phyloP scores from a whole-genome alignment of 352 stramenopile genomes.

The Phytophthora quininea region DNA sequence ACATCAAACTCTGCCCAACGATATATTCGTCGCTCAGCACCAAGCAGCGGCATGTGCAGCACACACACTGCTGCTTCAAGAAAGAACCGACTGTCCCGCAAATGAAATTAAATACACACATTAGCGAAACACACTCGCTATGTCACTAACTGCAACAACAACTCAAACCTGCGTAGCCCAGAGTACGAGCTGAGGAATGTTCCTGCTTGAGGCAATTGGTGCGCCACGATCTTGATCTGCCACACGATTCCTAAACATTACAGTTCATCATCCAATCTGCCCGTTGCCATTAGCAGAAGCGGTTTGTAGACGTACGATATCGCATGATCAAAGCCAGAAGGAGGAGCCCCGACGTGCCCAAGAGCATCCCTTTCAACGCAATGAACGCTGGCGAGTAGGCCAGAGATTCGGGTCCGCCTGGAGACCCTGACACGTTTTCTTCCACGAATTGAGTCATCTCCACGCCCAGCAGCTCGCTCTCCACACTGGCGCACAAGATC shows the following conservation, averaged over 20 bases:
- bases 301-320: slow-evolving; percentile 43
- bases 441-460: slow-evolving; percentile 30
- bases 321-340: slow-evolving; percentile 43
- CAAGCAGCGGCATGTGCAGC: slow-evolving; percentile 47
- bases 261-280: too few relatives aligned
- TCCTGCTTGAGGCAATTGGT: slow-evolving; percentile 36
- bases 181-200: slow-evolving; percentile 48
- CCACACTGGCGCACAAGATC: slow-evolving; percentile 47
- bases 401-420: slow-evolving; percentile 10
- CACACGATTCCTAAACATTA: slow-evolving; percentile 29
- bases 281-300: too few relatives aligned
- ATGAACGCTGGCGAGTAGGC: slow-evolving; percentile 30
- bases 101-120: background rate
- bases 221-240: slow-evolving; percentile 49
- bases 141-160: background rate
- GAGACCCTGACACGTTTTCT: background rate
- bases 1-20: slow-evolving; percentile 31
- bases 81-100: slow-evolving; percentile 40
- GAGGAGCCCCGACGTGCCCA: slow-evolving; percentile 39
- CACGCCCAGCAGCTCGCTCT: slow-evolving; percentile 60
- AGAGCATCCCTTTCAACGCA: slow-evolving; percentile 49
- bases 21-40: slow-evolving; percentile 35
- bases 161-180: slow-evolving; percentile 36
- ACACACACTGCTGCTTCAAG: slow-evolving; percentile 46
- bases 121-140: background rate